A percentile compares a stretch with the other conserved stretches of the same genome.
These are phyloP conservation scores for Zygosaccharomyces sapae DNA, from an alignment of 1,139 yeast species.

Conservation along the genomic window DNA sequence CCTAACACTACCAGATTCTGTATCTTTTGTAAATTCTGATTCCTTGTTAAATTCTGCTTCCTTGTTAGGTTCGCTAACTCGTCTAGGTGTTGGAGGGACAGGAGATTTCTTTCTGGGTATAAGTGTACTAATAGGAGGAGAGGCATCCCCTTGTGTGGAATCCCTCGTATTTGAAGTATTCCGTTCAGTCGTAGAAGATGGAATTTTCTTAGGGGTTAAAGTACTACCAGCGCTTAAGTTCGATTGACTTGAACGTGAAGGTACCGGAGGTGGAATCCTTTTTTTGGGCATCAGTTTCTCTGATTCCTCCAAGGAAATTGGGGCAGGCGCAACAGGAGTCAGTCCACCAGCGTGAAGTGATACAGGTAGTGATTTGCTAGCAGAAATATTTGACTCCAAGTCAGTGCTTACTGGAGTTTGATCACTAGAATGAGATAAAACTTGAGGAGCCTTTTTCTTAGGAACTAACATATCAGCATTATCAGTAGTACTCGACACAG, in stretches of 20 bases:
- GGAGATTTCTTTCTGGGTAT: neutral
- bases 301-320: neutral
- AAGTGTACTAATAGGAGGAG: neutral
- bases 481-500: neutral
- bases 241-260: neutral
- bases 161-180: neutral
- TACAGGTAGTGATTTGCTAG: neutral
- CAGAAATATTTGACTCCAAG: neutral
- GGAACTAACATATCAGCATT: neutral
- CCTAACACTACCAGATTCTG: slow-evolving; percentile 1
- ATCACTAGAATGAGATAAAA: neutral
- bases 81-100: too few species aligned
- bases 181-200: neutral
- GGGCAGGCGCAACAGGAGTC: neutral
- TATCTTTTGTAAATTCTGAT: neutral
- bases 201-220: neutral
- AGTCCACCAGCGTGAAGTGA: neutral
- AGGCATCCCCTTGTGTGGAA: neutral
- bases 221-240: neutral
- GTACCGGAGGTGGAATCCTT: slow-evolving; percentile 1
- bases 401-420: neutral
- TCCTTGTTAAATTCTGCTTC: too few species aligned
- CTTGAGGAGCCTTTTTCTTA: slow-evolving; percentile 3
- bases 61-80: too few species aligned
- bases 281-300: neutral